A percentile compares a stretch with the other conserved stretches of the same genome.
phyloP scores from a whole-genome alignment of 2,329 filamentous ascomycete species.

The Fusarium mangiferae region DNA sequence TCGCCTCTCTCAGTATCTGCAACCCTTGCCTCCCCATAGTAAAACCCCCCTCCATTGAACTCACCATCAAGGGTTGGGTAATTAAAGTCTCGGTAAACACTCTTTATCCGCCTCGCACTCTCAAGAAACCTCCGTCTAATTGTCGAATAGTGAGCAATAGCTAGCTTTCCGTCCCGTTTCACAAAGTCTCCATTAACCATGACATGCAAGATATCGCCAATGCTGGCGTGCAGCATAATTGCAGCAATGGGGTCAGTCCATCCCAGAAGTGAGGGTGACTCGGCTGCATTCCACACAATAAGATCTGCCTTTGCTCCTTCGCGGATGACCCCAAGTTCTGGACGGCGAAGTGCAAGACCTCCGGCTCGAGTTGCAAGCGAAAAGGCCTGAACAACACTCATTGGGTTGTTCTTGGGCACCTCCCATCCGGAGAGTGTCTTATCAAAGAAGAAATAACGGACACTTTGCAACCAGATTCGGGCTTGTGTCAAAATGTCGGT shows the following conservation, averaged over 20 bases:
- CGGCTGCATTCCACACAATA: constrained; percentile 61
- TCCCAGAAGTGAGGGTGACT: constrained; percentile 60
- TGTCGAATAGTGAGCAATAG: constrained; percentile 41
- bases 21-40: not conserved
- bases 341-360: constrained; percentile 60
- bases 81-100: constrained; percentile 38
- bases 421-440: constrained; percentile 53
- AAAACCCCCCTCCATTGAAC: constrained; percentile 24
- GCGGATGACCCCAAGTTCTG: constrained; percentile 61
- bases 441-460: constrained; percentile 52
- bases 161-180: constrained; percentile 57
- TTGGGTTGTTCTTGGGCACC: constrained; percentile 59
- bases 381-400: constrained; percentile 66
- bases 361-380: constrained; percentile 64
- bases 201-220: constrained; percentile 63
- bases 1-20: constrained; percentile 1
- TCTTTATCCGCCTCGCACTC: constrained; percentile 49
- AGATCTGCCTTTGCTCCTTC: constrained; percentile 65
- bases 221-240: constrained; percentile 63
- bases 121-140: constrained; percentile 48
- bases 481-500: constrained; percentile 63
- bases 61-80: constrained; percentile 42
- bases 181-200: constrained; percentile 51
- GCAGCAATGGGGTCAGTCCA: constrained; percentile 67
- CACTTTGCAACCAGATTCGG: constrained; percentile 63